Evolutionary conservation across 1,139 yeast genomes (phyloP), one percentile per base, ranked within the genome.

Genomic region (Scheffersomyces cryptocercus): DNA sequence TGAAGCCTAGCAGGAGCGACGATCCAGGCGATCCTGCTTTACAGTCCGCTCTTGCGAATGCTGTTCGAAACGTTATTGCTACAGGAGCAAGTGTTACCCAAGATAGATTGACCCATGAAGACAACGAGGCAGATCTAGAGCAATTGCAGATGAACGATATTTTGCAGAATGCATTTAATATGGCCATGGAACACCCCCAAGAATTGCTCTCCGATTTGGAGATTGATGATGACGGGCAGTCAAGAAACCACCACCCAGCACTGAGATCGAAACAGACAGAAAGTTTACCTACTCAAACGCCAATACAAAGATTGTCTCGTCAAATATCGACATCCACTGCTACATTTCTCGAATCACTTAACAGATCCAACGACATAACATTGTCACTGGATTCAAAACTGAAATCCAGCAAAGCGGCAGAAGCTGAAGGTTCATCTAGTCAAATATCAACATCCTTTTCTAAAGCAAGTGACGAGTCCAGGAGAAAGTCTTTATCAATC

Each of bases 151-250:
- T 79, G 82, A 82, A 81, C 55, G 86, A 81, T 51, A 85, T 85
- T 51, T 75, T 85, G 70, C 86, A 82, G 52, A 84, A 83, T 63
- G 91, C 90, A 0, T 75, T 84, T 64, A 77, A 78, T 39, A 75
- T 84, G 85, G 91, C 91, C 1, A 73, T 81, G 75, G 84, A 81
- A 50, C 78, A 81, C 49, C 86, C 87, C 5, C 78, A 75, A 29
- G 80, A 79, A 35, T 69, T 82, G 34, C 61, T 82, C 36, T 73
- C 78, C 28, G 77, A 75, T 45, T 61, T 81, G 52, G 80, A 77
- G 42, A 61, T 73, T 38, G 66, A 62, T 39, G 68, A 62, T 31
- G 51, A 53, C 35, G 45, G 39, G 46, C 29, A 41, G 40, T 35
- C 30, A 39, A 42, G 15, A 39, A 14, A 2, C 20, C 9, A 13